A percentile compares a stretch with the other conserved stretches of the same genome.
phyloP scores from a whole-genome alignment of 345 rosid genomes.

The Moringa oleifera region DNA sequence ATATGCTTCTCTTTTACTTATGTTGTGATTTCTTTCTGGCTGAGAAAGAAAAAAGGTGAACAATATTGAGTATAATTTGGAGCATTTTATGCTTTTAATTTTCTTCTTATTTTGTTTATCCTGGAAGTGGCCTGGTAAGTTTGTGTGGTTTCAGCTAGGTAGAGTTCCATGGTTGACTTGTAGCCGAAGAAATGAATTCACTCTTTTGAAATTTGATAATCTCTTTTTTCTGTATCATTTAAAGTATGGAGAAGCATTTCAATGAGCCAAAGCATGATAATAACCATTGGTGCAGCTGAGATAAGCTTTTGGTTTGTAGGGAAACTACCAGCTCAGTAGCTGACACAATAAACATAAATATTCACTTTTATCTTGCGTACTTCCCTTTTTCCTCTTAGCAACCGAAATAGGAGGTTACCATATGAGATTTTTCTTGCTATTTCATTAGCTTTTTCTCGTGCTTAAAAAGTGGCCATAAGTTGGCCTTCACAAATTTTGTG shows the following conservation, averaged over 20 bases:
- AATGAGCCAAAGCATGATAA: too few species aligned
- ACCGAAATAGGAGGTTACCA: too few species aligned
- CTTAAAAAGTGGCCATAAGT: too few species aligned
- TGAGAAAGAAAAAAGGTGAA: neutral
- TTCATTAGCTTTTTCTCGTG: too few species aligned
- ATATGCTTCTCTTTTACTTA: neutral
- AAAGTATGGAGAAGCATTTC: neutral
- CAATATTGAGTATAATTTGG: neutral
- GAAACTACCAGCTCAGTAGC: too few species aligned
- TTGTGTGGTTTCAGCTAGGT: slow-evolving; percentile 1
- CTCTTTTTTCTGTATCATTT: neutral
- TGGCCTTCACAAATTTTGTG: too few species aligned
- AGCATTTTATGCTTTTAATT: neutral
- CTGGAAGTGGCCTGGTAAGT: neutral
- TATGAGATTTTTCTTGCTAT: too few species aligned
- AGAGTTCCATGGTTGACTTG: slow-evolving; percentile 6
- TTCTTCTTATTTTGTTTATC: neutral
- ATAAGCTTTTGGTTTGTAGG: too few species aligned
- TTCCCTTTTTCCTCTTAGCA: too few species aligned
- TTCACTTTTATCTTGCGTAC: too few species aligned
- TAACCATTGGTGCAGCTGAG: too few species aligned
- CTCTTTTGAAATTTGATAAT: neutral
- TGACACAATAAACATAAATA: too few species aligned
- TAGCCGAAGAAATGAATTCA: slow-evolving; percentile 16
- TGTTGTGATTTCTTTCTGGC: slow-evolving; percentile 11